phyloP scores from a whole-genome alignment of 2,329 filamentous ascomycete genomes.

The Pseudogymnoascus sp. region DNA sequence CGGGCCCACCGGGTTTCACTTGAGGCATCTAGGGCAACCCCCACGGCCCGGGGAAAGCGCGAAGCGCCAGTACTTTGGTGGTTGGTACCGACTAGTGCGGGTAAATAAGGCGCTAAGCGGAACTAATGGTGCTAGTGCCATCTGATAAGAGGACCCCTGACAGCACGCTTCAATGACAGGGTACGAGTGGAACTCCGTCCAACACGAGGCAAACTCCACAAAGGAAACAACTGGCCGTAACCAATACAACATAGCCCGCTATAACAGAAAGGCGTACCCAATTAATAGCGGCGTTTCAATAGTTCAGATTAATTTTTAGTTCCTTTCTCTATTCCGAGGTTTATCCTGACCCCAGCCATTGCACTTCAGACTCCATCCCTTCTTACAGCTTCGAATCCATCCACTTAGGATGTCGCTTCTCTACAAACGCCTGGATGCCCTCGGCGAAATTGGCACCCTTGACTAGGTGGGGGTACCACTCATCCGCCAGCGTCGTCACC shows the following conservation, averaged over 20 bases:
- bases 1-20: not conserved
- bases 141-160: slow-evolving; percentile 2
- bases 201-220: slow-evolving; percentile 10
- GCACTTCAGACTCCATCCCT: slow-evolving; percentile 8
- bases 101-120: not conserved
- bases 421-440: slow-evolving; percentile 65
- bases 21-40: not conserved
- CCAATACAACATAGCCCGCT: not conserved
- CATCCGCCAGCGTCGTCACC: slow-evolving; percentile 37
- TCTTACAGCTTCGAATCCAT: slow-evolving; percentile 46
- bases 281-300: not conserved
- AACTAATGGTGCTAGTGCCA: not conserved
- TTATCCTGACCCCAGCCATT: not conserved
- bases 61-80: not conserved
- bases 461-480: slow-evolving; percentile 51
- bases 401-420: slow-evolving; percentile 63
- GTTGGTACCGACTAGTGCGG: not conserved
- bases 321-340: not conserved
- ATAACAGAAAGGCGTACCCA: not conserved
- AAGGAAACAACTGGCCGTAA: not conserved
- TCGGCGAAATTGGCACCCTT: slow-evolving; percentile 65
- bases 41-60: not conserved
- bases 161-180: not conserved
- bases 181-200: not conserved
- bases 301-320: slow-evolving; percentile 9